A percentile compares a stretch with the other conserved stretches of the same genome.
Evolutionary conservation across 1,284 basidiomycete genomes (phyloP).

Genomic region (Fomitopsis schrenkii): DNA sequence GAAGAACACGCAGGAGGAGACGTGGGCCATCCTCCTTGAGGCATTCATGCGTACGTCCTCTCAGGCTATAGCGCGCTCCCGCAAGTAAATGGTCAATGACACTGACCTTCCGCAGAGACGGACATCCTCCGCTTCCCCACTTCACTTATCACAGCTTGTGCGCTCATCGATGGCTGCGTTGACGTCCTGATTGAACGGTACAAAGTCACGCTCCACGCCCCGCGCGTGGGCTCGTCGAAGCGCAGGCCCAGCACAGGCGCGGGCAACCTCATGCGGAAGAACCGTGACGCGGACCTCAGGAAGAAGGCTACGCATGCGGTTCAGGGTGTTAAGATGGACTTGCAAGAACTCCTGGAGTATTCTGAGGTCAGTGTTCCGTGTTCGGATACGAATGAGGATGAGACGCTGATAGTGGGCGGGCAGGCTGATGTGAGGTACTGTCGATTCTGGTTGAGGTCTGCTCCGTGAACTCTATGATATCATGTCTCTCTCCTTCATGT

Average conservation of each 20-base stretch:
- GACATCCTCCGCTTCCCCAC: conserved; percentile 48
- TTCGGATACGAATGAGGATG: background rate
- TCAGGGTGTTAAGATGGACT: conserved; percentile 39
- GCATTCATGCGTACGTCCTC: conserved; percentile 39
- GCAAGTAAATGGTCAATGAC: background rate
- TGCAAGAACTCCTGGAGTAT: conserved; percentile 38
- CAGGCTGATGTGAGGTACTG: background rate
- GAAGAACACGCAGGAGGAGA: conserved; percentile 37
- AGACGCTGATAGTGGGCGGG: background rate
- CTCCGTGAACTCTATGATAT: background rate
- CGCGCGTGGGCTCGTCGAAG: no score
- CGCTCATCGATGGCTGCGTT: conserved; percentile 41
- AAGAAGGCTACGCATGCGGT: conserved; percentile 30
- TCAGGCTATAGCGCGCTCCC: no score
- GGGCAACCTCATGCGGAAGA: conserved; percentile 7
- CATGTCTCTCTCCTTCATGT: no score
- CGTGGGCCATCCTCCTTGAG: conserved; percentile 47
- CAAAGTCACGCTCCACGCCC: conserved; percentile 25
- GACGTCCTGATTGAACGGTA: conserved; percentile 34
- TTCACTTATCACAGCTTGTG: conserved; percentile 46
- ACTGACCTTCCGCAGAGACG: conserved; percentile 32
- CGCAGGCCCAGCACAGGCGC: conserved; percentile 8
- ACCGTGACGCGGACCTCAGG: conserved; percentile 16
- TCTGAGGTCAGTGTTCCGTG: conserved; percentile 33
- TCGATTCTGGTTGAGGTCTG: background rate